Conservation (phyloP, 2,329 filamentous ascomycete genomes). For the Pezicula radicicola region DNA sequence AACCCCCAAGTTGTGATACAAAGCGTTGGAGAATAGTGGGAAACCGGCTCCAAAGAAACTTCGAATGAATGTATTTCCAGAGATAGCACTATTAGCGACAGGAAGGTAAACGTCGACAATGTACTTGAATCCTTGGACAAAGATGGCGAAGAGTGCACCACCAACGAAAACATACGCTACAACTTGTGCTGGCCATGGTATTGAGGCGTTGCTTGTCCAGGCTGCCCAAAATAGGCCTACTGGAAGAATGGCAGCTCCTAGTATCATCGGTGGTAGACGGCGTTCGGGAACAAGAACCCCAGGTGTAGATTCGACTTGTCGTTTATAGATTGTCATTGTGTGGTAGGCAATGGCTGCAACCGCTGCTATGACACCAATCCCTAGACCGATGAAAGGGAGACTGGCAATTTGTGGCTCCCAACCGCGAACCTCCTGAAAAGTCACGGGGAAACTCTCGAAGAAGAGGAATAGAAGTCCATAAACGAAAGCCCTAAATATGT, state of each 20-base stretch:
- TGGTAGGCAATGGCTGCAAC: constrained; percentile 22
- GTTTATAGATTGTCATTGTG: constrained; percentile 30
- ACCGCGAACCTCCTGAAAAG: constrained; percentile 37
- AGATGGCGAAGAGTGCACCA: constrained; percentile 38
- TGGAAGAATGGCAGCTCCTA: constrained; percentile 39
- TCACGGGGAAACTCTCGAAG: constrained; percentile 44
- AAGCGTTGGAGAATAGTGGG: constrained; percentile 33
- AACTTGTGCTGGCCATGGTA: constrained; percentile 37
- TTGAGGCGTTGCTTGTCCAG: constrained; percentile 38
- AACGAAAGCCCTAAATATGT: constrained; percentile 19
- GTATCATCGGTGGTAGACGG: constrained; percentile 43
- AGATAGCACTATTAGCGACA: constrained; percentile 17
- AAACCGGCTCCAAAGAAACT: constrained; percentile 12
- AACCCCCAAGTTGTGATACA: constrained; percentile 35
- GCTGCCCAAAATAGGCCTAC: constrained; percentile 49
- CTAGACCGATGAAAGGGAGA: constrained; percentile 38
- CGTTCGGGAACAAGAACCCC: constrained; percentile 36
- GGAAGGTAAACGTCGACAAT: constrained; percentile 39
- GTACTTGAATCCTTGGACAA: constrained; percentile 40
- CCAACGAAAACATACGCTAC: constrained; percentile 38
- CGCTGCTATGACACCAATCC: constrained; percentile 30
- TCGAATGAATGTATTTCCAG: constrained; percentile 9
- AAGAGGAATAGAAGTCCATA: constrained; percentile 32
- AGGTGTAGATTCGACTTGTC: constrained; percentile 20
- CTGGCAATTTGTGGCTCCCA: constrained; percentile 34